A percentile compares a stretch with the other conserved stretches of the same genome.
Evolutionary conservation across 768 basidiomycete species (phyloP).

Genomic region (Neoboletus magnificus): DNA sequence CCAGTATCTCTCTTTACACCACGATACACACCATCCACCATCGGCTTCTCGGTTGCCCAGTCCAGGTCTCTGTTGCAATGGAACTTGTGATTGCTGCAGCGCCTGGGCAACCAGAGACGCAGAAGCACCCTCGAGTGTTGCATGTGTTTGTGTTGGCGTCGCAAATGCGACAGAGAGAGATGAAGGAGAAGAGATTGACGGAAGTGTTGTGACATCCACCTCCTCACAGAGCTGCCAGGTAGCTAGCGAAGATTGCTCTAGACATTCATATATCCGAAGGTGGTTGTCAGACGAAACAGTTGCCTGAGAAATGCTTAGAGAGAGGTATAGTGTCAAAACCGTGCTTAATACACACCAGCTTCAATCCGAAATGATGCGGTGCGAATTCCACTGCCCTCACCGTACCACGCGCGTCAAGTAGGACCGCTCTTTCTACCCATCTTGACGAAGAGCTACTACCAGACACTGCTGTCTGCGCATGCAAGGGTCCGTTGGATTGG

Average conservation of each 20-base stretch:
- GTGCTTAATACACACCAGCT: constrained; percentile 56
- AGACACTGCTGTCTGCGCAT: constrained; percentile 8
- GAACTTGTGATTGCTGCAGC: constrained; percentile 48
- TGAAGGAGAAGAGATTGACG: constrained; percentile 39
- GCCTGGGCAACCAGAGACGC: constrained; percentile 64
- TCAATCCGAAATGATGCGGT: constrained; percentile 83
- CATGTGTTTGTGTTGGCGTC: constrained; percentile 66
- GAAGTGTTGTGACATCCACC: constrained; percentile 64
- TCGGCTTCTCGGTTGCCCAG: constrained; percentile 74
- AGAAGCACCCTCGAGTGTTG: constrained; percentile 51
- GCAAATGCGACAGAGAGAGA: constrained; percentile 58
- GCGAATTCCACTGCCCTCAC: constrained; percentile 85
- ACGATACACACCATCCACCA: constrained; percentile 90
- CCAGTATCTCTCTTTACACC: constrained; percentile 97
- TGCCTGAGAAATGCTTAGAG: constrained; percentile 48
- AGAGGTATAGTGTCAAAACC: neutral
- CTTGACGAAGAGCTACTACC: constrained; percentile 37
- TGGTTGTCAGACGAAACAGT: constrained; percentile 85
- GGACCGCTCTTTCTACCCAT: constrained; percentile 72
- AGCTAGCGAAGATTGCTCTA: constrained; percentile 68
- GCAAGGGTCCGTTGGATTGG: constrained; percentile 23
- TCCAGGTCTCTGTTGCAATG: constrained; percentile 38
- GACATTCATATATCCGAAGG: constrained; percentile 86
- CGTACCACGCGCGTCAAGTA: constrained; percentile 83
- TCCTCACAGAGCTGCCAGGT: constrained; percentile 76